Evolutionary conservation across 2,329 filamentous ascomycete genomes (phyloP), one percentile per base, ranked within the genome.

Genomic region (Chrysoporthe puriensis): DNA sequence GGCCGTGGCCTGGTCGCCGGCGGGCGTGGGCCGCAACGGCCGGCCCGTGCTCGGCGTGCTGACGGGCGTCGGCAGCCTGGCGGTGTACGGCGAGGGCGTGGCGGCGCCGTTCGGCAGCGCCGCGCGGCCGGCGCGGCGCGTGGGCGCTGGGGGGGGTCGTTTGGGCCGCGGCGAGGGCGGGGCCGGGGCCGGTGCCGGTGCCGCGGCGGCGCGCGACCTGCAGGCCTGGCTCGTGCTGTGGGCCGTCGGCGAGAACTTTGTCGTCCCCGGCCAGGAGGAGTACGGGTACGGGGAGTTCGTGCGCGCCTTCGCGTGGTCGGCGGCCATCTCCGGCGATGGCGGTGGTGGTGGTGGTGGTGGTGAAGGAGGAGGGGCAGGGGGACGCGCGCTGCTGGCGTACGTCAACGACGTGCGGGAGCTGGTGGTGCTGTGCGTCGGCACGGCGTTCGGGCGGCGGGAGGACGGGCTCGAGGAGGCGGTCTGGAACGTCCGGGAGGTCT

Each of bases 1-100:
- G 16, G 76, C 79, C 9, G 70, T 88, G 26, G 83, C 81, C 60
- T 89, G 86, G 86, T 88, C 86, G n/a, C 86, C 86, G 0, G 77
- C 76, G n/a, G 85, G 84, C 1, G 75, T 89, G n/a, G 86, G 86
- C 1, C 80, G 81, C 52, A 86, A 87, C 72, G 74, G 80, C 8
- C 80, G 86, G 1, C 81, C 86, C 0, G 80, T 87, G 5, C 76
- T 89, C 44, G 81, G 78, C 16, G 82, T 84, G 4, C 74, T 88
- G 70, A 82, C 83, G 0, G 84, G 83, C 9, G 81, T 79, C 1
- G 86, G 86, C 1, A 78, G 79, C 61, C 72, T 89, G 34, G 77
- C 82, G 18, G 77, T 85, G 18, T 83, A 87, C 57, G 86, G 86
- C 21, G 86, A 88, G 73, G 76, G 77, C n/a, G 72, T 72, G 1